These are phyloP conservation scores for Vicia faba DNA, from an alignment of 306 rosid species.

Conservation along the genomic window DNA sequence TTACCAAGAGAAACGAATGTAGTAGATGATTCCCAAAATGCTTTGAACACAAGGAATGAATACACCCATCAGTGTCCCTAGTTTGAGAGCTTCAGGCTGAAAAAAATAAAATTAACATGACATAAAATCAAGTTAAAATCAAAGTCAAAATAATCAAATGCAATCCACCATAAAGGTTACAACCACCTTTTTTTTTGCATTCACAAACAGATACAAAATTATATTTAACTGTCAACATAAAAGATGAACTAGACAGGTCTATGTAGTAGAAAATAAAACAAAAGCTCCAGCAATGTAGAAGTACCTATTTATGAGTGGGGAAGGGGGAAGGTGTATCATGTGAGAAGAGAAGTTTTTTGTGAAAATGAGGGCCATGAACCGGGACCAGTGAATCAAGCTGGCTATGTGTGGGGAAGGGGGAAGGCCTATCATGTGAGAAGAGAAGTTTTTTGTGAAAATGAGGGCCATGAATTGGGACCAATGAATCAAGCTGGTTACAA, in stretches of 20 bases:
- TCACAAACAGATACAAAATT: constrained; percentile 20
- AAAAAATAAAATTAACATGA: constrained; percentile 40
- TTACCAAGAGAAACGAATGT: constrained; percentile 97
- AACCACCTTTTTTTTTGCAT: constrained; percentile 9
- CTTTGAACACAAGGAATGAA: constrained; percentile 94
- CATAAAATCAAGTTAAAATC: constrained; percentile 26
- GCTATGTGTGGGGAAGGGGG: not conserved
- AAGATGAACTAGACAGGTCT: constrained; percentile 6
- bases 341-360: constrained; percentile 4
- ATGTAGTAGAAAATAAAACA: constrained; percentile 27
- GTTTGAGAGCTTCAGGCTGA: constrained; percentile 70
- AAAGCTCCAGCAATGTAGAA: constrained; percentile 4
- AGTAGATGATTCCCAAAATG: constrained; percentile 98
- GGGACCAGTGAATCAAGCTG: no score
- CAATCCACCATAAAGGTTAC: not conserved
- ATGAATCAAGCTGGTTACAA: constrained; percentile 17
- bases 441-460: constrained; percentile 2
- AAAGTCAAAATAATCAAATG: constrained; percentile 23
- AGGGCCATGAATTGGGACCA: constrained; percentile 16
- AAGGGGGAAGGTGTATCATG: constrained; percentile 8
- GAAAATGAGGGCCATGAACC: constrained; percentile 8
- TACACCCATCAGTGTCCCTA: constrained; percentile 98
- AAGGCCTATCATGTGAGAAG: constrained; percentile 10
- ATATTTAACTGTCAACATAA: constrained; percentile 23
- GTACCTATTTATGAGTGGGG: constrained; percentile 2